Percentiles rank a stretch among this genome's conserved stretches.
Evolutionary conservation across 495 filamentous ascomycete species (phyloP).

Genomic region (Entonaema liquescens): DNA sequence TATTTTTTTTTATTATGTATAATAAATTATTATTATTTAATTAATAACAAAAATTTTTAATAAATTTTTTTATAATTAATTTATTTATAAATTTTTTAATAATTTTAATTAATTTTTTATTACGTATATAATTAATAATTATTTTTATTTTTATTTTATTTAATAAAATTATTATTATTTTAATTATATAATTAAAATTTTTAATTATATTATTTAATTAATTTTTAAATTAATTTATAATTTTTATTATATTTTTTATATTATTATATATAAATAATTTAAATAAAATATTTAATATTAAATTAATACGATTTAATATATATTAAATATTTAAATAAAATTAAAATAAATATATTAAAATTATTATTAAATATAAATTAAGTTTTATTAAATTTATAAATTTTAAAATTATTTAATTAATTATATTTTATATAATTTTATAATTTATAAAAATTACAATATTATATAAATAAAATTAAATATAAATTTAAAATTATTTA

Average conservation of each 20-base stretch:
- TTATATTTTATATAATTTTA: not conserved
- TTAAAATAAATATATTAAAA: not conserved
- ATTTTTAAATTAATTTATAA: not conserved
- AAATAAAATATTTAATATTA: not conserved
- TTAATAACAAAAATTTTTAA: too few relatives aligned
- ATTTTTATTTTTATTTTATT: too few relatives aligned
- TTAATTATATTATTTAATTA: not conserved
- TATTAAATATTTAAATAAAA: not conserved
- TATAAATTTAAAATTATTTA: not conserved
- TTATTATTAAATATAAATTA: not conserved
- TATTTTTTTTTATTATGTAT: too few relatives aligned
- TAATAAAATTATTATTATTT: too few relatives aligned
- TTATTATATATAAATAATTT: not conserved
- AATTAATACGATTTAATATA: not conserved
- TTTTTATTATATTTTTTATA: not conserved
- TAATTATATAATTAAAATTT: not conserved
- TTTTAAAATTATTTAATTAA: not conserved
- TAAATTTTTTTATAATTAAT: too few relatives aligned
- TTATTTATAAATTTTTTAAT: too few relatives aligned
- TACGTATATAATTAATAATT: too few relatives aligned
- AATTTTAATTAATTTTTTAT: too few relatives aligned
- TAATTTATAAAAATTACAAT: not conserved
- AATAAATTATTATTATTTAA: too few relatives aligned
- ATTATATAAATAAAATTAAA: not conserved
- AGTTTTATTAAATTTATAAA: not conserved